A percentile compares a stretch with the other conserved stretches of the same genome.
Evolutionary conservation across 129 eudicot genomes (phyloP).

Genomic region (Deinandra increscens): DNA sequence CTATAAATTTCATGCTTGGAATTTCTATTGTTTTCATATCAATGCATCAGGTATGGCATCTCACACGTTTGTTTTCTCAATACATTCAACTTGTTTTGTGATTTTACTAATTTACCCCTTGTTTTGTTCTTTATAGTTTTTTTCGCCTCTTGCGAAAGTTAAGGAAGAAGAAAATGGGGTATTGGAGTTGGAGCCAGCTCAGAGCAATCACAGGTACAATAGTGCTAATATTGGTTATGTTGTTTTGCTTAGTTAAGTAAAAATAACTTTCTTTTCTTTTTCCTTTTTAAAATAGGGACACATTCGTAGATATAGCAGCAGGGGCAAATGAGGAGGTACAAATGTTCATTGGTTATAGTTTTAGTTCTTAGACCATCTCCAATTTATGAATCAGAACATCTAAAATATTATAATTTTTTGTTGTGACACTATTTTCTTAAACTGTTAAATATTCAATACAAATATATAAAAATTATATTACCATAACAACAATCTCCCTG

Average conservation of each 20-base stretch:
- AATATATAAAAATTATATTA: neutral
- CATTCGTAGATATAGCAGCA: slow-evolving; percentile 78
- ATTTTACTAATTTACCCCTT: slow-evolving; percentile 28
- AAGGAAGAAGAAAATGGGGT: slow-evolving; percentile 76
- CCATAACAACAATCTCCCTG: too few species aligned
- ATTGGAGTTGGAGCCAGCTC: slow-evolving; percentile 47
- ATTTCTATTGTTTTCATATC: slow-evolving; percentile 95
- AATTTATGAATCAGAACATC: neutral
- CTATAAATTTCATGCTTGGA: slow-evolving; percentile 86
- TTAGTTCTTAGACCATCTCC: neutral
- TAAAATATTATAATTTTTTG: neutral
- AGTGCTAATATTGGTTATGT: neutral
- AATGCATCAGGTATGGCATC: slow-evolving; percentile 85
- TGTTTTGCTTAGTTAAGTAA: neutral
- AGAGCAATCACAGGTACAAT: slow-evolving; percentile 58
- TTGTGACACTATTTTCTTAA: neutral
- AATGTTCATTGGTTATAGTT: neutral
- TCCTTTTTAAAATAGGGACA: slow-evolving; percentile 34
- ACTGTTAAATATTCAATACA: neutral
- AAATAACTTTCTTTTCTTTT: neutral
- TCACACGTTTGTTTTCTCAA: neutral
- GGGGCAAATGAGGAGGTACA: slow-evolving; percentile 91
- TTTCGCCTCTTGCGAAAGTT: slow-evolving; percentile 92
- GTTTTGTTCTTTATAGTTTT: slow-evolving; percentile 57
- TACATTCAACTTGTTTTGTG: neutral